Evolutionary conservation across 2,329 filamentous ascomycete species (phyloP).

Genomic region (Colletotrichum sansevieriae): DNA sequence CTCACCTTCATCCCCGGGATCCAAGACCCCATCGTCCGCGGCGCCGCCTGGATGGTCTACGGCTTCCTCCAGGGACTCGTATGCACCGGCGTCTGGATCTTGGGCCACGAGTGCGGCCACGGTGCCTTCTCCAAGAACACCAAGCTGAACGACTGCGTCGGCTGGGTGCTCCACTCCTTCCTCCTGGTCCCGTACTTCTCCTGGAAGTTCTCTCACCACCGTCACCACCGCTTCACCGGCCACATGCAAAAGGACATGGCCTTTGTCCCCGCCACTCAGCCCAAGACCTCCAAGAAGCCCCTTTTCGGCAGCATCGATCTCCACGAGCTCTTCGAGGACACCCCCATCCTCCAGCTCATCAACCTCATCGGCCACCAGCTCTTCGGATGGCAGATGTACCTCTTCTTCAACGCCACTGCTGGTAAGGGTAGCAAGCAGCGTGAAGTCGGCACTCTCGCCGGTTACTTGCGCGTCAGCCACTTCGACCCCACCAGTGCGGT

Average conservation of each 20-base stretch:
- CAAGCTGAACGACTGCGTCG: slow-evolving; percentile 70
- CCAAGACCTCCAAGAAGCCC: slow-evolving; percentile 51
- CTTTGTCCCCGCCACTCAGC: slow-evolving; percentile 67
- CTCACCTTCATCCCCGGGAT: slow-evolving; percentile 67
- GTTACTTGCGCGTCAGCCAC: slow-evolving; percentile 65
- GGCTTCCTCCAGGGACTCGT: slow-evolving; percentile 74
- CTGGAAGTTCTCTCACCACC: slow-evolving; percentile 78
- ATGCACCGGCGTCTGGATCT: slow-evolving; percentile 77
- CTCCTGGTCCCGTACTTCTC: slow-evolving; percentile 79
- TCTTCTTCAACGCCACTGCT: slow-evolving; percentile 69
- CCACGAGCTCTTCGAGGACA: slow-evolving; percentile 72
- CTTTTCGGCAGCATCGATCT: slow-evolving; percentile 57
- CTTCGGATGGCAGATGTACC: slow-evolving; percentile 74
- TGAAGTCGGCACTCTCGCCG: slow-evolving; percentile 48
- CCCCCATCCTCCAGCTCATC: slow-evolving; percentile 67
- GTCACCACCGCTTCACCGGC: slow-evolving; percentile 77
- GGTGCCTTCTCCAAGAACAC: slow-evolving; percentile 73
- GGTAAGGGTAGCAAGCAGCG: slow-evolving; percentile 63
- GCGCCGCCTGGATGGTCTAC: slow-evolving; percentile 68
- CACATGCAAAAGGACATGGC: slow-evolving; percentile 77
- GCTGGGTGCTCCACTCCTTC: slow-evolving; percentile 74
- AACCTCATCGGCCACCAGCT: slow-evolving; percentile 73
- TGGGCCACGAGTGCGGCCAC: slow-evolving; percentile 80
- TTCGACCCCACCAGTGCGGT: slow-evolving; percentile 73
- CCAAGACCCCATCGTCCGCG: slow-evolving; percentile 57